Evolutionary conservation across 2,329 filamentous ascomycete genomes (phyloP).

Genomic region (Pseudopithomyces maydicus): DNA sequence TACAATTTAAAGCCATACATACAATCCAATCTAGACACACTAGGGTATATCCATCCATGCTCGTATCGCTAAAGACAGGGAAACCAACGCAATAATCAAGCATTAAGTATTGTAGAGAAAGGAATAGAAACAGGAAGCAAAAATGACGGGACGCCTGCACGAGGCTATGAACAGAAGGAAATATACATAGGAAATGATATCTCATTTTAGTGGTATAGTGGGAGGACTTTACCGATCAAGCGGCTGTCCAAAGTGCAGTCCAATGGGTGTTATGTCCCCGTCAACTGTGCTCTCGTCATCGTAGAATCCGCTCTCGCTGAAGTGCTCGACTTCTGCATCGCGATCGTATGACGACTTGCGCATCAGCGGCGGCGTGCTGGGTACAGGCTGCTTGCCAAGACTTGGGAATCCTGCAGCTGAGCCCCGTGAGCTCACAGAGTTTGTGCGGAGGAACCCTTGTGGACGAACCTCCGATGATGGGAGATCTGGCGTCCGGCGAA

Average conservation of each 20-base stretch:
- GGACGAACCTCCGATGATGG: constrained; percentile 38
- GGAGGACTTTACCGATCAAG: constrained; percentile 13
- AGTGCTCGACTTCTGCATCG: constrained; percentile 60
- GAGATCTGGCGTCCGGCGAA: constrained; percentile 65
- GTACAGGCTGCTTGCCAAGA: constrained; percentile 34
- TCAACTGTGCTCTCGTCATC: constrained; percentile 57
- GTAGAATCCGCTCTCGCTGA: constrained; percentile 53
- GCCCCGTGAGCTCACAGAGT: constrained; percentile 34
- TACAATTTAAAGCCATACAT: constrained; percentile 6
- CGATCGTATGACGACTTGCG: constrained; percentile 62
- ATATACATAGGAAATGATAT: neutral
- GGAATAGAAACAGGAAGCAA: neutral
- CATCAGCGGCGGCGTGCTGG: constrained; percentile 60
- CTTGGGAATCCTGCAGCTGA: constrained; percentile 38
- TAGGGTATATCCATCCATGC: constrained; percentile 34
- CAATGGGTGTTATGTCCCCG: constrained; percentile 39
- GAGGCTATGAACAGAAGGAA: neutral
- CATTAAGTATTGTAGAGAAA: constrained; percentile 7
- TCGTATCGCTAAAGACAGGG: constrained; percentile 18
- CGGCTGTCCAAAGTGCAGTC: constrained; percentile 39
- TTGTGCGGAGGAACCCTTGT: constrained; percentile 28
- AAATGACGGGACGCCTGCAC: constrained; percentile 5
- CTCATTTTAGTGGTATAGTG: neutral
- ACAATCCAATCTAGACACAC: constrained; percentile 14
- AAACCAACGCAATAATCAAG: constrained; percentile 14